Conservation (phyloP, 1,284 basidiomycete species). For the Malassezia caprae region DNA sequence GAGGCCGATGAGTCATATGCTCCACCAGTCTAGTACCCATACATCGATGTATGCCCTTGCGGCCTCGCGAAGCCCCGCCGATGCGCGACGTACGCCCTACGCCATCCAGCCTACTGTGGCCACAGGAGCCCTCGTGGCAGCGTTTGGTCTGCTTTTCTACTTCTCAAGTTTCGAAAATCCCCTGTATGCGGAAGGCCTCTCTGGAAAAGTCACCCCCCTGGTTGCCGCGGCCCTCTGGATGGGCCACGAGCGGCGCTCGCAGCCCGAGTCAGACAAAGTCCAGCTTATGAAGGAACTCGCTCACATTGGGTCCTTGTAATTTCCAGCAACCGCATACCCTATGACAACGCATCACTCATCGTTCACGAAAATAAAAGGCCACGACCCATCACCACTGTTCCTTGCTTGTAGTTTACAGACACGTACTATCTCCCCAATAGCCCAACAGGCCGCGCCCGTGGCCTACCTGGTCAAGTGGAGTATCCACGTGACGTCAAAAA, state of each 20-base stretch:
- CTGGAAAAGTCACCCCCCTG: neutral
- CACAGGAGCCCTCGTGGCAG: neutral
- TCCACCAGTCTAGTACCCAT: neutral
- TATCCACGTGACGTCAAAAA: neutral
- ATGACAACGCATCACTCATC: neutral
- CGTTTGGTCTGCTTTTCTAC: neutral
- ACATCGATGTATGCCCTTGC: neutral
- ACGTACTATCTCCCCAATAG: neutral
- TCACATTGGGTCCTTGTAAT: slow-evolving; percentile 6
- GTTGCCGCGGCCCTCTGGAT: neutral
- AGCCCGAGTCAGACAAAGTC: neutral
- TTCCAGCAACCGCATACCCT: neutral
- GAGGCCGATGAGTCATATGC: neutral
- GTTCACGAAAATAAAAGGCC: neutral
- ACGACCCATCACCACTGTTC: neutral
- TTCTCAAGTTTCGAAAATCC: neutral
- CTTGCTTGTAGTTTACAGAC: neutral
- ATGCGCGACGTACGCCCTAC: neutral
- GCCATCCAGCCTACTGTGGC: neutral
- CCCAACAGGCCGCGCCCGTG: neutral
- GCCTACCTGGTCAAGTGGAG: neutral
- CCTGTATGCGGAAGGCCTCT: neutral
- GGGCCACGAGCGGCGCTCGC: neutral
- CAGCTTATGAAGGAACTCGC: slow-evolving; percentile 13
- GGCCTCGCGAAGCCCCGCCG: neutral